Percentiles rank a stretch among this genome's conserved stretches.
These are phyloP conservation scores for Cyberlindnera meyerae DNA, from an alignment of 805 yeast species.

Conservation along the genomic window DNA sequence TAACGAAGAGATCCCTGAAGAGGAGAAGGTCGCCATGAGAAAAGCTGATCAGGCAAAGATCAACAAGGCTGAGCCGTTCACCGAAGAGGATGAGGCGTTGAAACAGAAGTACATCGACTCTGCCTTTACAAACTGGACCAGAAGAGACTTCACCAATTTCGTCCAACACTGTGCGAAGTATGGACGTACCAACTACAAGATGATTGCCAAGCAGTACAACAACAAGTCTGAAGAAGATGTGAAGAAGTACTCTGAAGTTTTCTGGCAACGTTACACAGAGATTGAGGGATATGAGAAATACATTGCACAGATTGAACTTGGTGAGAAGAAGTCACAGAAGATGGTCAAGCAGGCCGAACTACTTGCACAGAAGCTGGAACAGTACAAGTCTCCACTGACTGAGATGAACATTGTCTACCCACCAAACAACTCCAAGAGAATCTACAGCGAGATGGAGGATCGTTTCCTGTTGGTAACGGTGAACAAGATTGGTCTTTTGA, in stretches of 20 bases:
- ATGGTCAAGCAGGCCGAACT: conserved; percentile 50
- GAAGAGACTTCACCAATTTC: conserved; percentile 69
- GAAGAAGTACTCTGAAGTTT: conserved; percentile 48
- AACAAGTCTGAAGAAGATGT: conserved; percentile 58
- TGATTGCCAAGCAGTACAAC: conserved; percentile 52
- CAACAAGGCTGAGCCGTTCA: conserved; percentile 51
- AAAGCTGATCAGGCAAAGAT: conserved; percentile 48
- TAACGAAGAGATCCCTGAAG: conserved; percentile 28
- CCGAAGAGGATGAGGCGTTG: conserved; percentile 53
- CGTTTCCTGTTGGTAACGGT: conserved; percentile 58
- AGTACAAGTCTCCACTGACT: conserved; percentile 53
- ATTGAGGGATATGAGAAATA: conserved; percentile 72
- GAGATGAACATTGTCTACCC: conserved; percentile 67
- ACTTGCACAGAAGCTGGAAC: conserved; percentile 48
- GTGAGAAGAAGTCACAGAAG: conserved; percentile 62
- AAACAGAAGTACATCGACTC: conserved; percentile 50
- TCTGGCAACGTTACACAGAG: conserved; percentile 57
- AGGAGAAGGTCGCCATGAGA: conserved; percentile 13
- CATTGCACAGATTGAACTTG: conserved; percentile 63
- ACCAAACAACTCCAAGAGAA: conserved; percentile 75
- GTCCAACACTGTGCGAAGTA: conserved; percentile 63
- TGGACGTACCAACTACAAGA: conserved; percentile 49
- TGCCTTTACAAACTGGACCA: conserved; percentile 66
- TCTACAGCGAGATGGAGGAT: conserved; percentile 67
- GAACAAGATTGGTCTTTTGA: conserved; percentile 58